Conservation (phyloP, 2,329 filamentous ascomycete genomes). For the Ambrosiella beaveri region DNA sequence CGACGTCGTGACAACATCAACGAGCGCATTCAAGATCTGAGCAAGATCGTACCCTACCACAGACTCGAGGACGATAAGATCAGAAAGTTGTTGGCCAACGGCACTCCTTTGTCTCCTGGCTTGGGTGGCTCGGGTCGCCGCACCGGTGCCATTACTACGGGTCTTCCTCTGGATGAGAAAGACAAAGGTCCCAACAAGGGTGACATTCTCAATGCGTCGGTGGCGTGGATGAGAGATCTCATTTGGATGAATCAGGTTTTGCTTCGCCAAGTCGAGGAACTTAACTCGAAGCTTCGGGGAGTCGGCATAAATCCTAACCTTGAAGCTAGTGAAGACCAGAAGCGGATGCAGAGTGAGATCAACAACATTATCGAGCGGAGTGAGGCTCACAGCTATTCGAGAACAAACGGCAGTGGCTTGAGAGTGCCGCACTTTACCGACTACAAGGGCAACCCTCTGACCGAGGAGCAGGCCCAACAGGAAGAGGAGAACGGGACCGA, state of each 20-base stretch:
- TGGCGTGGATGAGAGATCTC: slow-evolving; percentile 90
- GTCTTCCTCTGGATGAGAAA: slow-evolving; percentile 85
- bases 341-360: slow-evolving; percentile 86
- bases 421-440: slow-evolving; percentile 89
- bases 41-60: slow-evolving; percentile 79
- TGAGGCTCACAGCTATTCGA: slow-evolving; percentile 47
- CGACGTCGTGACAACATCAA: slow-evolving; percentile 96
- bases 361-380: not conserved
- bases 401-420: slow-evolving; percentile 66
- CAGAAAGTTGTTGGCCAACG: slow-evolving; percentile 83
- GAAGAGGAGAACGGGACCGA: not conserved
- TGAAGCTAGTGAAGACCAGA: slow-evolving; percentile 76
- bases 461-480: slow-evolving; percentile 16
- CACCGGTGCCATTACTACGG: slow-evolving; percentile 78
- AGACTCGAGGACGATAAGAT: slow-evolving; percentile 94
- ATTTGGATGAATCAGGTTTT: slow-evolving; percentile 95
- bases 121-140: slow-evolving; percentile 64
- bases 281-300: slow-evolving; percentile 56
- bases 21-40: slow-evolving; percentile 91
- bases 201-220: slow-evolving; percentile 90
- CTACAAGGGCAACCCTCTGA: slow-evolving; percentile 62
- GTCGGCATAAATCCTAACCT: slow-evolving; percentile 65
- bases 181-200: slow-evolving; percentile 98
- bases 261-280: slow-evolving; percentile 75
- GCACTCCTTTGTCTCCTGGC: slow-evolving; percentile 76